Base-by-base conservation (phyloP, 1,284 basidiomycete genomes). In the Malassezia slooffiae region DNA sequence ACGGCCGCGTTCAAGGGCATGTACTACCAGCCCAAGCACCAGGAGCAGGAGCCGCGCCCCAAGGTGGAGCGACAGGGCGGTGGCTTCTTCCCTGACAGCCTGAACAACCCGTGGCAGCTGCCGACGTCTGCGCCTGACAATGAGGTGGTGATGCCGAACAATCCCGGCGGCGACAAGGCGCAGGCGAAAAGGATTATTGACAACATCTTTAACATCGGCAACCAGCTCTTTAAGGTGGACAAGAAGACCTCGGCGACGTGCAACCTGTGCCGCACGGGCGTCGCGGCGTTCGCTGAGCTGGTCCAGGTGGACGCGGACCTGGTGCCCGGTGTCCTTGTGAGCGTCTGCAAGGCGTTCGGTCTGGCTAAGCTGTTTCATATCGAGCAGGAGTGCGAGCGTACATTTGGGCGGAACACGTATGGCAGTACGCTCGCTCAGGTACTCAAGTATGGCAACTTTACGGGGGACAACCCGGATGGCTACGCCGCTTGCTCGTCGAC, bases 211-310 rank as follows among this genome's bases (percentile, higher is more conserved):
- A 34, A 41, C 29, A 27, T 47, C 21, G 32, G 22, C 82, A 6
- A 75, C 75, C 4, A 72, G 69, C 76, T 77, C 7, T 71, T 75
- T 50, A 43, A 52, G 40, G 50, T 57, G 24, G 29, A 34, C 61
- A 72, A 24, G 50, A 38, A 41, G 9, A 68, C 26, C 67, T 71
- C 31, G 71, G 75, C 65, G 23, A 60, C 55, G 17, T 85, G 83
- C 62, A 74, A 76, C 5, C 74, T 73, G 51, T 85, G 83, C 67
- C 75, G 77, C 50, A 75, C 79, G 4, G 71, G 74, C 3, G 74
- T 85, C 13, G 76, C 79, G 51, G 70, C 79, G 16, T 78, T 75
- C 45, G 82, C 84, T 61, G 77, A 81, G 56, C 73, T 84, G 30
- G 75, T 79, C 0, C 69, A 80, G 35, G 77, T 78, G 13, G 76